Base-by-base conservation (phyloP, 2,329 filamentous ascomycete genomes). In the Cordyceps militaris region DNA sequence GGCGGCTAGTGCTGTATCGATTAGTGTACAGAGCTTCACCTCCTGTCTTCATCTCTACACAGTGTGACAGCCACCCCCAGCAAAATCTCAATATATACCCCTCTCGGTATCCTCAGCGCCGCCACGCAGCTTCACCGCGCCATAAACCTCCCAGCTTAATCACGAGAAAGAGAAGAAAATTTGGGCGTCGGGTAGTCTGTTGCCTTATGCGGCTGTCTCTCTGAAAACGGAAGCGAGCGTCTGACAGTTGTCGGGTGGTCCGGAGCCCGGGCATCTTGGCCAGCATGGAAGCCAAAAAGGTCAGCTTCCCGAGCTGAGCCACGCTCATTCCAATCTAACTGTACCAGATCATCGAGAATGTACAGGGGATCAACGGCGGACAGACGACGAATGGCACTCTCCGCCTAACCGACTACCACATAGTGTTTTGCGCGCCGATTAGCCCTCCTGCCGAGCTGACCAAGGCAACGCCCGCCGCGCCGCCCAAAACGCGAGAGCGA, bases 341-440 rank as follows among this genome's bases (percentile, higher is more conserved):
- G 40, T 56, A 4, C 34, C 57, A 79, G 77, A 71, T 77, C 58
- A 68, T 78, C 65, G 81, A 88, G 61, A 73, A 81, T 68, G 83
- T 86, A 58, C 79, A 83, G 62, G 80, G 82, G 66, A 77, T 85
- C 62, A 78, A 82, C 62, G 78, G 78, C 56, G 84, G 84, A 66
- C 77, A 81, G 63, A 77, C 77, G 53, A 79, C 79, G 32, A 73
- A 73, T 24, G 83, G 82, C 61, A 82, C 78, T 60, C 72, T 87
- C 55, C 80, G 83, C 65, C 74, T 87, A 57, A 84, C 82, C 61
- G 78, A 84, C 66, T 84, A 83, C 69, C 85, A 88, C 70, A 75
- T 82, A 61, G 74, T 82, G 56, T 82, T 82, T 66, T 77, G 71
- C 62, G 77, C 71, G 43, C 77, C 74, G 43, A 68, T 66, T 50